Evolutionary conservation across 371 early-diverging fungal species (phyloP), one percentile per base, ranked within the genome.

Genomic region (Mortierella sp.): DNA sequence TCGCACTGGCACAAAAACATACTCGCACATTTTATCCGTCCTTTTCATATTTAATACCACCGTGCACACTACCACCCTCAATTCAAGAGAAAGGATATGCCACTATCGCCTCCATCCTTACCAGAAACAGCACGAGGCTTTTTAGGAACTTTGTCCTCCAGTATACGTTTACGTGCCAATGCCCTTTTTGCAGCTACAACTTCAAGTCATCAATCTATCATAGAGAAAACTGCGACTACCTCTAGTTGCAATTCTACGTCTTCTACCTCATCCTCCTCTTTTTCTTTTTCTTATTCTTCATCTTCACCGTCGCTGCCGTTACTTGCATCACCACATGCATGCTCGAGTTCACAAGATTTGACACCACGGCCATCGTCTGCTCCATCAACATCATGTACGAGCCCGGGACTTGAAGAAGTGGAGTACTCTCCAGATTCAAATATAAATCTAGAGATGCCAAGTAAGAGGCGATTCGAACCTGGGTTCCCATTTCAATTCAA

Each of bases 81-180:
- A n/a, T n/a, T n/a, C n/a, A 45, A 45, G 19, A 47, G 19, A 2
- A 19, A 45, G 17, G 19, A 19, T 19, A 47, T 47, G 47, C 47
- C 55, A 19, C 34, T 22, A 37, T n/a, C 3, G 58, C 22, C n/a
- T 23, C 28, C 64, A 34, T 54, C 53, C 26, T 15, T 64, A 23
- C 64, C 32, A 64, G 64, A 64, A 54, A 26, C 64, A 1, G 54
- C 64, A 0, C 64, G 64, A 19, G 64, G 64, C 10, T 54, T 64
- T 26, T 29, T 64, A 6, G 54, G 64, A 13, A 43, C 13, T 15
- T 19, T 63, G 1, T 49, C 62, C 42, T 28, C 64, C 54, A 64
- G 23, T 17, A 13, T 55, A 37, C 66, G 66, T 13, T 47, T 19
- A 19, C 66, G 66, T 12, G 2, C 55, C 31, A 23, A 42, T 13